A percentile compares a stretch with the other conserved stretches of the same genome.
Conservation (phyloP, 495 filamentous ascomycete species). For the Penicillium antarcticum region DNA sequence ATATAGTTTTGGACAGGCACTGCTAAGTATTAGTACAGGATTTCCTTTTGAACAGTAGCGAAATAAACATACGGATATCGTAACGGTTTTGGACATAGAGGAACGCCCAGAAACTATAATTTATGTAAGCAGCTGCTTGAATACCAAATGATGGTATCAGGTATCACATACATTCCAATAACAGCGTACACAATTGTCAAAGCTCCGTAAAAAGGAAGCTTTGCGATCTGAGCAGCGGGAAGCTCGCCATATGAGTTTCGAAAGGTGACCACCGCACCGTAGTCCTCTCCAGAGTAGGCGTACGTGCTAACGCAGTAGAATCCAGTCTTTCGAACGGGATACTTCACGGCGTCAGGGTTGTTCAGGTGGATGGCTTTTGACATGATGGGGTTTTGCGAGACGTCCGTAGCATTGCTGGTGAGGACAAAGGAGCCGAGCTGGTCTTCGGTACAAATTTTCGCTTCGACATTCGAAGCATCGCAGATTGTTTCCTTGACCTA, state of each 20-base stretch:
- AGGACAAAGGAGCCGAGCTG: slow-evolving; percentile 86
- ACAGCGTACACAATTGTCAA: slow-evolving; percentile 93
- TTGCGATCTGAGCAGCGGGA: slow-evolving; percentile 90
- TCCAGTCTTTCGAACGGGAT: slow-evolving; percentile 79
- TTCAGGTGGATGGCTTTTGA: slow-evolving; percentile 82
- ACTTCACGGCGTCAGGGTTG: slow-evolving; percentile 68
- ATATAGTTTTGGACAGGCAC: slow-evolving; percentile 99
- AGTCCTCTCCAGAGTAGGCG: slow-evolving; percentile 57
- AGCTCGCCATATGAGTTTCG: slow-evolving; percentile 95
- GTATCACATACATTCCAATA: slow-evolving; percentile 59
- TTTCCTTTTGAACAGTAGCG: neutral
- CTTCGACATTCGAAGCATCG: slow-evolving; percentile 61
- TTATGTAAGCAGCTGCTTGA: slow-evolving; percentile 16
- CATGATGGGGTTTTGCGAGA: slow-evolving; percentile 65
- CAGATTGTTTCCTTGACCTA: slow-evolving; percentile 72
- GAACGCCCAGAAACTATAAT: slow-evolving; percentile 78
- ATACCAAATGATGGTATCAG: neutral
- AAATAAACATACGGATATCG: slow-evolving; percentile 68
- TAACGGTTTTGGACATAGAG: slow-evolving; percentile 91
- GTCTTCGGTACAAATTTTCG: slow-evolving; percentile 64
- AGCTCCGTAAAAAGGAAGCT: slow-evolving; percentile 95
- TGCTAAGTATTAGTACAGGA: slow-evolving; percentile 40
- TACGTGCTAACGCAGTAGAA: slow-evolving; percentile 93
- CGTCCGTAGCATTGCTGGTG: slow-evolving; percentile 63
- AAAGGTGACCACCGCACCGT: slow-evolving; percentile 82